phyloP scores from a whole-genome alignment of 2,329 filamentous ascomycete species.

The Fusarium zealandicum region DNA sequence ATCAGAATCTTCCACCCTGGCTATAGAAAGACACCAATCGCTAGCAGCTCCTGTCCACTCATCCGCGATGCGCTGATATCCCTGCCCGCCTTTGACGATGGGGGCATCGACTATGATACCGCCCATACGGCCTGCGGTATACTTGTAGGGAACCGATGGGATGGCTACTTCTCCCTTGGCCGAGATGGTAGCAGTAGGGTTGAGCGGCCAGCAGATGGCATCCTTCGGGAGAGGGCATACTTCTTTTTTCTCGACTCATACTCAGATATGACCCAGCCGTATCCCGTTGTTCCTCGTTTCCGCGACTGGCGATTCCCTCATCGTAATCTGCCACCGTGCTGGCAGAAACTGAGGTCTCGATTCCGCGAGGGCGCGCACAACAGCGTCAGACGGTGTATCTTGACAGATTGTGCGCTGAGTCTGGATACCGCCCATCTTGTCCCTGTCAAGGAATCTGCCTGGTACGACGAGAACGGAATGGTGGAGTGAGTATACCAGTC shows the following conservation, averaged over 20 bases:
- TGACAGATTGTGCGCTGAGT: not conserved
- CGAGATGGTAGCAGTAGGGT: not conserved
- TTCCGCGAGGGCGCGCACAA: not conserved
- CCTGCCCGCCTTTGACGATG: not conserved
- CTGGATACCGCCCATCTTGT: not conserved
- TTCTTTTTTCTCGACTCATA: not conserved
- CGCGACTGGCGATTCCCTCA: slow-evolving; percentile 5
- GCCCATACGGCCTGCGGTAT: slow-evolving; percentile 5
- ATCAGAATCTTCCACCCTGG: not conserved
- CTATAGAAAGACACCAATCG: not conserved
- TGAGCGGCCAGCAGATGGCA: not conserved
- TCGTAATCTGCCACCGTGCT: not conserved
- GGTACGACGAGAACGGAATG: not conserved
- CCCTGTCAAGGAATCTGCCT: not conserved
- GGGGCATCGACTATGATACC: not conserved
- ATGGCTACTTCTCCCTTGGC: slow-evolving; percentile 5
- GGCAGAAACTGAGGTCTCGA: not conserved
- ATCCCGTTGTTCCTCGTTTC: slow-evolving; percentile 1
- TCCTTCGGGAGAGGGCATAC: not conserved
- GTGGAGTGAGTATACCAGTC: not conserved
- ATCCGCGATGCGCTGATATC: not conserved
- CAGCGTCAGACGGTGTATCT: not conserved
- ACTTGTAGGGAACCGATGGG: not conserved
- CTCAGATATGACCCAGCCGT: not conserved
- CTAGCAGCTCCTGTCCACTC: too few species aligned